A percentile compares a stretch with the other conserved stretches of the same genome.
Conservation (phyloP, 2,329 filamentous ascomycete genomes). For the Ceratocystis albifundus region DNA sequence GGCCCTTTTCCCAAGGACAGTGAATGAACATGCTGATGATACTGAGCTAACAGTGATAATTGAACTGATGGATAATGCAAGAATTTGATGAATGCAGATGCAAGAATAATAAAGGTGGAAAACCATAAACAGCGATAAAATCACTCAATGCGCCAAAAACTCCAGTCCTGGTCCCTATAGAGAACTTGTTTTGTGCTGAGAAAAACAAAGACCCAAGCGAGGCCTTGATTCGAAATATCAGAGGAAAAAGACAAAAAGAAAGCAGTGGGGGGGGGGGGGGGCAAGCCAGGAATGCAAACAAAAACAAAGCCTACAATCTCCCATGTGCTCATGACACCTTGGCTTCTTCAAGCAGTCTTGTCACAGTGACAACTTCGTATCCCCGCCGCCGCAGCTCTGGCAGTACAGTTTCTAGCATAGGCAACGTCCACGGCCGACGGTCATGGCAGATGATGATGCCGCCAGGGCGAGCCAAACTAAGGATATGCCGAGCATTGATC, state of each 20-base stretch:
- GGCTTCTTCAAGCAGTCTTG: constrained; percentile 45
- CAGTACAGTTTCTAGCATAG: constrained; percentile 63
- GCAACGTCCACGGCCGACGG: constrained; percentile 65
- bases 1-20: background rate
- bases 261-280: no score
- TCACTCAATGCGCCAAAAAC: constrained; percentile 2
- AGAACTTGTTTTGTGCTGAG: background rate
- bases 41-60: constrained; percentile 12
- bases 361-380: constrained; percentile 60
- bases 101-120: constrained; percentile 12
- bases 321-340: background rate
- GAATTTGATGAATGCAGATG: background rate
- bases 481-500: constrained; percentile 64
- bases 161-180: background rate
- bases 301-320: background rate
- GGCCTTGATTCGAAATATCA: background rate
- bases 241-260: background rate
- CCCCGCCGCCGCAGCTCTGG: constrained; percentile 58
- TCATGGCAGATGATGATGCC: constrained; percentile 81
- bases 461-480: constrained; percentile 67
- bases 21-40: background rate
- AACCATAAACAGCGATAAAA: background rate
- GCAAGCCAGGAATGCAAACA: background rate
- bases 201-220: background rate
- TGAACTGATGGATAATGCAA: background rate